phyloP scores from a whole-genome alignment of 2,329 filamentous ascomycete genomes.

The Botrytis squamosa region DNA sequence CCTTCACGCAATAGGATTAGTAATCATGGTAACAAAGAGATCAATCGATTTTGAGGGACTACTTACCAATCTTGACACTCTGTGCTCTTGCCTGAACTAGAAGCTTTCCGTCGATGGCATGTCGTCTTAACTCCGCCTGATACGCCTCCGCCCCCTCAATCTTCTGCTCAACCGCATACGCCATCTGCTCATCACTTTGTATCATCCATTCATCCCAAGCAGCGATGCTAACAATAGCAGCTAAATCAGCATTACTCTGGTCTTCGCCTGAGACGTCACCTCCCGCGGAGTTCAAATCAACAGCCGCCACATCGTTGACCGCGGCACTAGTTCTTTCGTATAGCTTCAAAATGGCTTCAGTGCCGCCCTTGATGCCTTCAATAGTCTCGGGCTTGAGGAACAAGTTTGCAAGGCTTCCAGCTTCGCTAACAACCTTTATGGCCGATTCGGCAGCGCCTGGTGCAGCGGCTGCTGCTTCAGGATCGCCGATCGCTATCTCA shows the following conservation, averaged over 20 bases:
- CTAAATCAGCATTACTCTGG: neutral
- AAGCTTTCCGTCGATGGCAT: constrained; percentile 6
- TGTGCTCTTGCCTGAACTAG: constrained; percentile 9
- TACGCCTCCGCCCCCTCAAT: neutral
- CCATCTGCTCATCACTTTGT: constrained; percentile 2
- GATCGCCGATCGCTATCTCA: neutral
- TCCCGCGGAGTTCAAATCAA: neutral
- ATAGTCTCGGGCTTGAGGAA: neutral
- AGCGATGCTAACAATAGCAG: neutral
- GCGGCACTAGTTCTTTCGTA: neutral
- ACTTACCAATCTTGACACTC: constrained; percentile 1
- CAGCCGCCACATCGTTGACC: neutral
- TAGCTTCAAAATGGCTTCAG: constrained; percentile 1
- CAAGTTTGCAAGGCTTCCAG: neutral
- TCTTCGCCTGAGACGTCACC: constrained; percentile 4
- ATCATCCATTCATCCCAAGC: constrained; percentile 6
- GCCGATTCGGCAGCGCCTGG: neutral
- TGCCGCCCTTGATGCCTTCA: neutral
- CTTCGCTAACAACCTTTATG: neutral
- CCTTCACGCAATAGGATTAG: neutral
- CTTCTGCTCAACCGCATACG: neutral
- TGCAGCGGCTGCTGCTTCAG: neutral
- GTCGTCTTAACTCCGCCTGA: neutral
- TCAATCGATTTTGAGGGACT: neutral
- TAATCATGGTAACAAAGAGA: neutral